Conservation (phyloP, 2,329 filamentous ascomycete genomes). For the Stenocarpella maydis region DNA sequence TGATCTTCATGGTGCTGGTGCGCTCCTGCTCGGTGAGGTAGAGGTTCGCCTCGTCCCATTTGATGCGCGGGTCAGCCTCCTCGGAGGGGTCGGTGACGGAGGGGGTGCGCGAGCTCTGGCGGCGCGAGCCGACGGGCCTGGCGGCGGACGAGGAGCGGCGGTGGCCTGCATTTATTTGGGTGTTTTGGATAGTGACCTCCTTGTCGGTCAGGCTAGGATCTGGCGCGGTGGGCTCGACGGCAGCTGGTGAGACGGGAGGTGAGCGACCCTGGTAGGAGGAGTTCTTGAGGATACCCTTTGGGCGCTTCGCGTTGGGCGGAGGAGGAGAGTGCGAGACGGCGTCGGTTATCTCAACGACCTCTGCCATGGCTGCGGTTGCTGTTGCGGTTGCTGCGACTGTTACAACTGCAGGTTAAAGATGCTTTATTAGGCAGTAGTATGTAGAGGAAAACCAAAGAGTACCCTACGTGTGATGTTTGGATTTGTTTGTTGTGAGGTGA, state of each 20-base stretch:
- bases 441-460: too few relatives aligned
- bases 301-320: slow-evolving; percentile 51
- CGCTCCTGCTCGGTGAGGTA: slow-evolving; percentile 97
- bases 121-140: slow-evolving; percentile 71
- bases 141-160: slow-evolving; percentile 82
- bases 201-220: slow-evolving; percentile 65
- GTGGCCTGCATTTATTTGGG: slow-evolving; percentile 89
- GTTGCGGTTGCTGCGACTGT: not conserved
- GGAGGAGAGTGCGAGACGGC: slow-evolving; percentile 54
- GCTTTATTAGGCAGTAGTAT: too few relatives aligned
- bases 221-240: slow-evolving; percentile 38
- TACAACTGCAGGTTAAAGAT: not conserved
- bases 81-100: slow-evolving; percentile 55
- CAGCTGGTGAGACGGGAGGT: slow-evolving; percentile 60
- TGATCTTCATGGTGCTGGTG: slow-evolving; percentile 97
- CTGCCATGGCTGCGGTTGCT: slow-evolving; percentile 48
- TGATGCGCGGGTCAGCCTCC: slow-evolving; percentile 75
- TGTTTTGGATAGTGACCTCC: slow-evolving; percentile 93
- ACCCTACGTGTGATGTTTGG: slow-evolving; percentile 12
- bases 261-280: slow-evolving; percentile 67
- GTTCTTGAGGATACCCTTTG: slow-evolving; percentile 87
- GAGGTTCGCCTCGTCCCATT: slow-evolving; percentile 98
- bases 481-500: slow-evolving; percentile 9
- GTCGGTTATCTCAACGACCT: slow-evolving; percentile 48
- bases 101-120: slow-evolving; percentile 61